Evolutionary conservation across 1,284 basidiomycete genomes (phyloP), one percentile per base, ranked within the genome.

Genomic region (Ustilago trichophora): DNA sequence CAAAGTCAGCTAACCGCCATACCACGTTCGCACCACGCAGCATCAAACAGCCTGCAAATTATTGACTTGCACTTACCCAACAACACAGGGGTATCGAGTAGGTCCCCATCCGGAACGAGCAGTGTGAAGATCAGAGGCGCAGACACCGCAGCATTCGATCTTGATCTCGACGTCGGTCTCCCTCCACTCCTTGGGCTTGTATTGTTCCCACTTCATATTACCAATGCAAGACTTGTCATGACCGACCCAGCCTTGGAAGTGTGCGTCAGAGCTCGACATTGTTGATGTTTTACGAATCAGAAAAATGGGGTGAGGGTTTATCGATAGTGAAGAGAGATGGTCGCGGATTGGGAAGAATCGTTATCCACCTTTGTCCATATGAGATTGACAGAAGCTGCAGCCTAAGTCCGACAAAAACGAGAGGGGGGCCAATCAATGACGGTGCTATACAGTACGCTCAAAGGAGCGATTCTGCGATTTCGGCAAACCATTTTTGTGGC

Each of bases 231-330:
- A 46, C 40, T 70, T 58, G 59, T 72, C 73, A 37, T 71, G 60
- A 25, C 66, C 66, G 35, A 75, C 58, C 75, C 75, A 76, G 16
- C 75, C 75, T 46, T 55, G 49, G 53, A 76, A 76, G 40, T 72
- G 57, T 8, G 59, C 36, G n/a, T 69, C 56, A 25, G 38, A 22
- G 54, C 27, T 38, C 2, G 63, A 59, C 63, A 66, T 67, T 18
- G 7, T 57, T 41, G 24, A 32, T 12, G 22, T 21, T 19, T 48
- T 38, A 13, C n/a, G n/a, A n/a, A n/a, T n/a, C n/a, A n/a, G n/a
- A n/a, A n/a, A n/a, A n/a, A n/a, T n/a, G n/a, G n/a, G n/a, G n/a
- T n/a, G n/a, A n/a, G n/a, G n/a, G n/a, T n/a, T 21, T 19, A n/a
- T 18, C 27, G 24, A 4, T 19, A 26, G 16, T 24, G 19, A 4